Percentiles rank a stretch among this genome's conserved stretches.
Evolutionary conservation across 352 stramenopile genomes (phyloP).

Genomic region (Phytophthora boehmeriae): DNA sequence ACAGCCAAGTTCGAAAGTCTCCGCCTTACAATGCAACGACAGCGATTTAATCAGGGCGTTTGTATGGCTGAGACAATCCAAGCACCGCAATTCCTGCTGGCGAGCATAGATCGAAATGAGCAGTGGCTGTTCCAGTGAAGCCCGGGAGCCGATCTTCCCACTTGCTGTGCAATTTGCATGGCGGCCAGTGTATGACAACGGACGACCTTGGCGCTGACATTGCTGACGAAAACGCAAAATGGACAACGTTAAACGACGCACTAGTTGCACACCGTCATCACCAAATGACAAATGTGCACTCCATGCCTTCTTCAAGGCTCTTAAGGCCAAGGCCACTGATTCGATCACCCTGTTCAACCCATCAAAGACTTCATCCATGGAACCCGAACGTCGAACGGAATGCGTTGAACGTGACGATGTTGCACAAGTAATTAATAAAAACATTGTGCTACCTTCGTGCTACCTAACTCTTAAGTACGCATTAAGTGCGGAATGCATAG

Average conservation of each 20-base stretch:
- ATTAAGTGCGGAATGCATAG: no score
- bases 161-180: slow-evolving; percentile 34
- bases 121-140: slow-evolving; percentile 18
- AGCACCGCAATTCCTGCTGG: slow-evolving; percentile 11
- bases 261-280: no score
- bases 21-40: slow-evolving; percentile 29
- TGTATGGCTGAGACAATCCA: slow-evolving; percentile 25
- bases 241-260: slow-evolving; percentile 1
- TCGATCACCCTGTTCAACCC: no score
- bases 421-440: no score
- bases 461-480: no score
- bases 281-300: no score
- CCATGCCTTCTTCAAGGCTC: no score
- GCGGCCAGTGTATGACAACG: slow-evolving; percentile 10
- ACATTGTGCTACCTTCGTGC: no score
- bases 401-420: no score
- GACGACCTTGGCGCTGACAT: slow-evolving; percentile 4
- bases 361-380: no score
- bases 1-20: not conserved
- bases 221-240: not conserved
- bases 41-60: not conserved
- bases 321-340: no score
- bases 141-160: slow-evolving; percentile 21
- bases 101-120: not conserved
- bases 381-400: no score